These are phyloP conservation scores for Casuarina glauca DNA, from an alignment of 306 rosid genomes.

Conservation along the genomic window DNA sequence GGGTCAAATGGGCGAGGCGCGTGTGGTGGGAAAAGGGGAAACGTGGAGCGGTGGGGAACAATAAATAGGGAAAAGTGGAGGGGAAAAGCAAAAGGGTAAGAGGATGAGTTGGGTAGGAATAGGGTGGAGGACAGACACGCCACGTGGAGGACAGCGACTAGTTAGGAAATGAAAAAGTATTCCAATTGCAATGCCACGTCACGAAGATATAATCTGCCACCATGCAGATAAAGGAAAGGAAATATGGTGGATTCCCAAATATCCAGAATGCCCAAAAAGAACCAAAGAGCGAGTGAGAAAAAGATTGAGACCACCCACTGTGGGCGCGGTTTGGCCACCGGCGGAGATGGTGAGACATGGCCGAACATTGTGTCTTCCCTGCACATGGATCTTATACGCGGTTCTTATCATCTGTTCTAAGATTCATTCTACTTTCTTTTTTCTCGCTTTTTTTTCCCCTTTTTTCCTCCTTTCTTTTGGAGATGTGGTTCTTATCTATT, in stretches of 20 bases:
- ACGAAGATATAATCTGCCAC: neutral
- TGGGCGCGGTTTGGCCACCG: no score
- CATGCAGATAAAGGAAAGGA: neutral
- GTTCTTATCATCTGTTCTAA: no score
- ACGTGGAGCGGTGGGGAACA: slow-evolving; percentile 35
- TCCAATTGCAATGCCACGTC: slow-evolving; percentile 13
- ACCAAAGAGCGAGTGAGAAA: neutral
- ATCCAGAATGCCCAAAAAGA: no score
- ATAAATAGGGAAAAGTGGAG: slow-evolving; percentile 38
- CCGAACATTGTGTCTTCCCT: no score
- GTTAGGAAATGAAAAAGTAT: neutral
- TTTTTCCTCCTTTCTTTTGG: no score
- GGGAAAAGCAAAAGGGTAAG: neutral
- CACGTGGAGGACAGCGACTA: slow-evolving; percentile 29
- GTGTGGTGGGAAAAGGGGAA: slow-evolving; percentile 1
- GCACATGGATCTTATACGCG: no score
- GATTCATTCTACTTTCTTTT: no score
- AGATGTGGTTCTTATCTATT: no score
- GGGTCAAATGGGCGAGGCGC: neutral
- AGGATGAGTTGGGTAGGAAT: slow-evolving; percentile 58
- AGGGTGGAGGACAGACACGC: slow-evolving; percentile 50
- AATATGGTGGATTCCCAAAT: neutral
- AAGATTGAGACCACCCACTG: neutral
- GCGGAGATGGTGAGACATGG: no score
- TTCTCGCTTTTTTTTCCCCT: no score